Evolutionary conservation across 352 stramenopile genomes (phyloP).

Genomic region (Albugo laibachii): DNA sequence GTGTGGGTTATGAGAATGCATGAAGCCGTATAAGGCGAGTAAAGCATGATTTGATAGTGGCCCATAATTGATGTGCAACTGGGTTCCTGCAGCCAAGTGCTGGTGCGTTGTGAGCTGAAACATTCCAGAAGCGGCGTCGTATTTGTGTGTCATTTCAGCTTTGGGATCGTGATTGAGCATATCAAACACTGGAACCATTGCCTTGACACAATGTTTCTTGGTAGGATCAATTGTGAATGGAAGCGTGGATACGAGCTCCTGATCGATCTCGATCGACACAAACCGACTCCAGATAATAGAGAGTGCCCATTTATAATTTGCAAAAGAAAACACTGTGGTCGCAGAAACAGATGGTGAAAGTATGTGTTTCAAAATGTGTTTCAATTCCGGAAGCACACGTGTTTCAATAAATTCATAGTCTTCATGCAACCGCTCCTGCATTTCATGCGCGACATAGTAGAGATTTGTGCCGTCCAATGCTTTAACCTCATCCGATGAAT

Average conservation of each 20-base stretch:
- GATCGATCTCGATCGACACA: conserved; percentile 30
- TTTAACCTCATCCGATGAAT: conserved; percentile 17
- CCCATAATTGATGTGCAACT: conserved; percentile 71
- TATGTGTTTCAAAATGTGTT: conserved; percentile 14
- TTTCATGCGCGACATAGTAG: conserved; percentile 38
- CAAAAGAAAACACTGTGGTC: conserved; percentile 22
- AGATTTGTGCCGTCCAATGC: conserved; percentile 35
- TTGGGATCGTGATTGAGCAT: conserved; percentile 72
- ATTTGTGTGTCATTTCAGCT: conserved; percentile 52
- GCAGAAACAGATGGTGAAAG: neutral
- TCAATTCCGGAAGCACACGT: conserved; percentile 23
- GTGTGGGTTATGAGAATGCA: conserved; percentile 39
- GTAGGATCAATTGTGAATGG: neutral
- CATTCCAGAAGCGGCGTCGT: conserved; percentile 20
- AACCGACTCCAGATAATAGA: conserved; percentile 77
- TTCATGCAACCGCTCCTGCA: conserved; percentile 25
- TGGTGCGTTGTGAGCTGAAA: conserved; percentile 59
- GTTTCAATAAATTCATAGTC: conserved; percentile 26
- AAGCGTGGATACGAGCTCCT: conserved; percentile 6
- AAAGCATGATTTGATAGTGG: conserved; percentile 69
- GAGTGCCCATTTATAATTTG: conserved; percentile 66
- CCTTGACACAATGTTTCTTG: conserved; percentile 14
- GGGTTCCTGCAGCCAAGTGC: conserved; percentile 40
- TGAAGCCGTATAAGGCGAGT: conserved; percentile 60
- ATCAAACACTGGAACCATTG: conserved; percentile 72